phyloP scores from a whole-genome alignment of 768 basidiomycete genomes.

The Asterophora parasitica region DNA sequence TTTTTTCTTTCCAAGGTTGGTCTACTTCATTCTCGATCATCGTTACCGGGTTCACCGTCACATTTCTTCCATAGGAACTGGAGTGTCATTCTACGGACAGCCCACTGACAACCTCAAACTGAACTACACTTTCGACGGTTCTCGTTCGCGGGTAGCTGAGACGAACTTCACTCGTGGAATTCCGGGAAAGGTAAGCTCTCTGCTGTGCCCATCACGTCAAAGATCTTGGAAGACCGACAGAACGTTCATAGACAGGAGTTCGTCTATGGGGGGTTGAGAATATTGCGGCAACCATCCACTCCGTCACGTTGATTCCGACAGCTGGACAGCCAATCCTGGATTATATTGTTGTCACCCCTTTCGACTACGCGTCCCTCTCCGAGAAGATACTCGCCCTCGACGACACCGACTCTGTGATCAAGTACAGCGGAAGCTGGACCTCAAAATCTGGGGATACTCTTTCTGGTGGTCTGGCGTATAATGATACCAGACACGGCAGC shows the following conservation, averaged over 20 bases:
- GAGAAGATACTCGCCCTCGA: constrained; percentile 3
- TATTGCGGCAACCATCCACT: neutral
- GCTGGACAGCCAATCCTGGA: constrained; percentile 5
- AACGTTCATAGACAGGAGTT: constrained; percentile 1
- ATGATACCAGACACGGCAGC: constrained; percentile 2
- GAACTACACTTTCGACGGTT: constrained; percentile 5
- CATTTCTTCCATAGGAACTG: neutral
- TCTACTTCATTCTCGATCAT: too few species aligned
- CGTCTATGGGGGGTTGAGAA: constrained; percentile 3
- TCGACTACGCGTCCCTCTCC: neutral
- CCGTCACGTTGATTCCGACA: neutral
- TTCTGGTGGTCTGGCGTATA: neutral
- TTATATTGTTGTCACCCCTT: constrained; percentile 5
- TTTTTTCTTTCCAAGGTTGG: neutral
- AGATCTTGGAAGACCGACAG: too few species aligned
- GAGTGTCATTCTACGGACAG: constrained; percentile 1
- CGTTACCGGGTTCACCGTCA: too few species aligned
- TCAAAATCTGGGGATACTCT: neutral
- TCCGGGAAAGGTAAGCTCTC: constrained; percentile 1
- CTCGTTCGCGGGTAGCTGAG: neutral
- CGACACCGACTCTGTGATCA: constrained; percentile 5
- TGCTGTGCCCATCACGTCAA: neutral
- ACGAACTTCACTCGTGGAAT: constrained; percentile 2
- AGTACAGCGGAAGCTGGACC: constrained; percentile 2
- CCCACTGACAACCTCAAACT: constrained; percentile 1